Evolutionary conservation across 495 filamentous ascomycete species (phyloP), one percentile per base, ranked within the genome.

Genomic region (Talaromyces thailandensis): DNA sequence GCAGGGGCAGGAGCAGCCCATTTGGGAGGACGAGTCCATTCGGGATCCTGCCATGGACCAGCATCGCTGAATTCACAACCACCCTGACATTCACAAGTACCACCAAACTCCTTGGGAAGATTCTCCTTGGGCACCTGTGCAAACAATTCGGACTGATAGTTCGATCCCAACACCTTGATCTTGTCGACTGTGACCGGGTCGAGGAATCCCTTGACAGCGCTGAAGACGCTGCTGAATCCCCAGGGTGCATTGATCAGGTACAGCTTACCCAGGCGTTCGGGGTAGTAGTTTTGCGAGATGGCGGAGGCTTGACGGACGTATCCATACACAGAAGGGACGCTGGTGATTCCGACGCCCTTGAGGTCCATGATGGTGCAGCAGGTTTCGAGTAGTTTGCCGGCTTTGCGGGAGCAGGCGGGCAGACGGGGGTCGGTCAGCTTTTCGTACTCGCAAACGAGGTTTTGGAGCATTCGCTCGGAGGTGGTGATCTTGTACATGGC

Each of bases 251-350:
- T 98, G 85, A 98, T 97, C 61, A 98, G 76, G 79, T 96, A 98
- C 64, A 98, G 79, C 69, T 89, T 89, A 56, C 88, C 88, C 24
- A 97, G 79, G 60, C 91, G 88, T 79, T 98, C 94, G 21, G 94
- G 94, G 80, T 98, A 98, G 86, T 98, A 96, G 84, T 96, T 96
- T 73, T 97, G 93, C 60, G 89, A 93, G 74, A 98, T 88, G 63
- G 78, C 86, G 26, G 88, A 90, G 26, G 89, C 89, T 69, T 87
- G 83, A 65, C 82, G 83, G 65, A 98, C 82, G 77, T 96, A 98
- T 58, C 82, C 80, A 78, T 93, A 96, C 24, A 97, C 92, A 56
- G 88, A 88, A 64, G 82, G 81, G 45, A 90, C 84, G 73, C 88
- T 94, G 62, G 79, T 81, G 68, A 98, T 68, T 35, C 92, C 91